Evolutionary conservation across 148 eudicot species (phyloP), one percentile per base, ranked within the genome.

Genomic region (Limonium bicolor): DNA sequence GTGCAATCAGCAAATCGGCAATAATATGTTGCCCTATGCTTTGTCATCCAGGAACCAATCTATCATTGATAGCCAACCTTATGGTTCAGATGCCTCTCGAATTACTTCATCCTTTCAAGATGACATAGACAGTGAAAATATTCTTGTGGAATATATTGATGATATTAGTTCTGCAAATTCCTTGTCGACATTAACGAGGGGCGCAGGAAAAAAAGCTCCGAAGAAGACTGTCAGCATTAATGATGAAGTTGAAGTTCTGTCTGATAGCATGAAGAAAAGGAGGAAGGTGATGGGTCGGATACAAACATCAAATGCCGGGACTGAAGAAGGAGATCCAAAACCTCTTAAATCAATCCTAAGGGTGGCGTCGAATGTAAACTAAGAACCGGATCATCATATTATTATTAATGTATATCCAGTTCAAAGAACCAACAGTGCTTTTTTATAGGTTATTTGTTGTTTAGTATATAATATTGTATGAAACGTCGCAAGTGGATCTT

Each of bases 281-380:
- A 62, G 59, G 60, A 67, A 58, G 61, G n/a, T 27, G 16, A 1
- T 22, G 26, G 36, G 26, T 3, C 41, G 56, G 17, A 38, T 21
- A 47, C 56, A 44, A 27, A 21, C 12, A 19, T 35, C 41, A 1
- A 13, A 7, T n/a, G 19, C 19, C 3, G 4, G 50, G 19, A 50
- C 55, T 48, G 33, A 45, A 48, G 62, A 46, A 7, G 23, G 51
- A 15, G 46, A 55, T 25, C 11, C 38, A 7, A 73, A 60, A 35
- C 82, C 82, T 26, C 41, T 75, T 60, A 70, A 49, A 49, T 75
- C 77, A 5, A 70, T 75, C 48, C 50, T 75, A 30, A 74, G 67
- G 54, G 72, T 60, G 44, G 65, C 67, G 28, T 67, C 78, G 35
- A 53, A 41, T 34, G n/a, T 61, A 21, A 43, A 13, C n/a, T n/a